A percentile compares a stretch with the other conserved stretches of the same genome.
Evolutionary conservation across 495 filamentous ascomycete genomes (phyloP).

Genomic region (Lepraria neglecta): DNA sequence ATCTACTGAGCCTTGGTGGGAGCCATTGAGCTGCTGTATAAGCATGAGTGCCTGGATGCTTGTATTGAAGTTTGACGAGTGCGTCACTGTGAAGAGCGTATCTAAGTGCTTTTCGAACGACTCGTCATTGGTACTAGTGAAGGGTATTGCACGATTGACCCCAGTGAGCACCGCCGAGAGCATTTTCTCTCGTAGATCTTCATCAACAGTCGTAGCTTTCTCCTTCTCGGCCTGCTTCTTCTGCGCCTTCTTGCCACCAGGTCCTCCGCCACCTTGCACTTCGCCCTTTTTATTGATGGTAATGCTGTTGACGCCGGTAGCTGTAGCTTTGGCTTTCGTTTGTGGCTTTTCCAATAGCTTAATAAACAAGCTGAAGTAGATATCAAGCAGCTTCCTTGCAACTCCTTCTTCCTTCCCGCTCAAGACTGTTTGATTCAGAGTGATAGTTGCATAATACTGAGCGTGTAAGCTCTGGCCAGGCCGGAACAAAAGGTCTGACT

Average conservation of each 20-base stretch:
- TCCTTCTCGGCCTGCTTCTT: constrained; percentile 47
- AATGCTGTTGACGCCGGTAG: constrained; percentile 25
- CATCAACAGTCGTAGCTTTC: constrained; percentile 48
- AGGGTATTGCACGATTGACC: constrained; percentile 92
- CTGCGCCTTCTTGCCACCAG: constrained; percentile 43
- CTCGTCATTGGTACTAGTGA: constrained; percentile 70
- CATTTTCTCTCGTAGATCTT: constrained; percentile 80
- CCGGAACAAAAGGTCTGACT: constrained; percentile 79
- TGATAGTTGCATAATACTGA: constrained; percentile 93
- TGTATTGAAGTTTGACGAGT: constrained; percentile 98
- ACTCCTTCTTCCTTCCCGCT: constrained; percentile 73
- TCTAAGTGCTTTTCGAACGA: constrained; percentile 83
- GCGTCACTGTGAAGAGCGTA: constrained; percentile 88
- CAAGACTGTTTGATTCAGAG: constrained; percentile 90
- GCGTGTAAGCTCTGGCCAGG: constrained; percentile 81
- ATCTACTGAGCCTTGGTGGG: constrained; percentile 72
- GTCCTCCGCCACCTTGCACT: constrained; percentile 46
- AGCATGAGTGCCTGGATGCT: constrained; percentile 93
- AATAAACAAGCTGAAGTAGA: constrained; percentile 87
- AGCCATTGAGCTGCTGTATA: constrained; percentile 81
- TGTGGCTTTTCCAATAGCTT: constrained; percentile 60
- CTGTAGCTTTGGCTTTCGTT: constrained; percentile 25
- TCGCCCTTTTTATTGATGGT: constrained; percentile 40
- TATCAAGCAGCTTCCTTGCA: constrained; percentile 72
- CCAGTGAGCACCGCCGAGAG: constrained; percentile 85